Conservation (phyloP, 768 basidiomycete genomes). For the Cyclocybe aegerita region DNA sequence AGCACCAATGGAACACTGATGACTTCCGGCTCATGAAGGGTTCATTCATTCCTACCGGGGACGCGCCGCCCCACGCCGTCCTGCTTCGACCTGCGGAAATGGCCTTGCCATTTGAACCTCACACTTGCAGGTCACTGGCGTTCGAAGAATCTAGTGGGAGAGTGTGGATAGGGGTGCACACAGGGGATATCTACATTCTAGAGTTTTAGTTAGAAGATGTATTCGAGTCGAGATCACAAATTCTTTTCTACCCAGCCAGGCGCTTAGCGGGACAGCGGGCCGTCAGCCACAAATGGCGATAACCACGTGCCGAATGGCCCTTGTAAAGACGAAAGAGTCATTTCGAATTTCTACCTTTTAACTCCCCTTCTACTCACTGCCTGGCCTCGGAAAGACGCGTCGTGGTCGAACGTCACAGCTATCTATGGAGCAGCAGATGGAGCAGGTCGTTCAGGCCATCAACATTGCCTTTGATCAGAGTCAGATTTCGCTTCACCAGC, state of each 20-base stretch:
- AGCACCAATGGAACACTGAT: conserved; percentile 48
- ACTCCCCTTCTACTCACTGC: conserved; percentile 18
- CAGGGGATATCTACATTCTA: conserved; percentile 53
- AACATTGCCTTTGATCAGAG: conserved; percentile 82
- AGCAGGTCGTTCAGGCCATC: conserved; percentile 82
- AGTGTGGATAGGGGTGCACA: conserved; percentile 49
- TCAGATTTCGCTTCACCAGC: conserved; percentile 71
- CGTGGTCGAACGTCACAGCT: neutral
- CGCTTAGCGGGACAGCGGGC: neutral
- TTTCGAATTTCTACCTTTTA: conserved; percentile 14
- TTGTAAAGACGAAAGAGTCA: conserved; percentile 15
- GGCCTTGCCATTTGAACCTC: conserved; percentile 50
- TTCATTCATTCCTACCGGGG: conserved; percentile 30
- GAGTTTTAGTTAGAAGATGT: conserved; percentile 25
- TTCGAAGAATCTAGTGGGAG: conserved; percentile 59
- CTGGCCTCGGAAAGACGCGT: conserved; percentile 20
- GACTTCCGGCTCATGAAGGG: conserved; percentile 51
- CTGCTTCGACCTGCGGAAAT: conserved; percentile 45
- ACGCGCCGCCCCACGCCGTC: conserved; percentile 23
- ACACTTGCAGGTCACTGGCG: conserved; percentile 42
- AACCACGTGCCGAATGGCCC: conserved; percentile 15
- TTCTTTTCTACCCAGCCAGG: neutral
- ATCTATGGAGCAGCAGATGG: conserved; percentile 72
- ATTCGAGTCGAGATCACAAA: no score
- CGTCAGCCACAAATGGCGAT: conserved; percentile 6